Base-by-base conservation (phyloP, 768 basidiomycete species). In the Polyporus arcularius region DNA sequence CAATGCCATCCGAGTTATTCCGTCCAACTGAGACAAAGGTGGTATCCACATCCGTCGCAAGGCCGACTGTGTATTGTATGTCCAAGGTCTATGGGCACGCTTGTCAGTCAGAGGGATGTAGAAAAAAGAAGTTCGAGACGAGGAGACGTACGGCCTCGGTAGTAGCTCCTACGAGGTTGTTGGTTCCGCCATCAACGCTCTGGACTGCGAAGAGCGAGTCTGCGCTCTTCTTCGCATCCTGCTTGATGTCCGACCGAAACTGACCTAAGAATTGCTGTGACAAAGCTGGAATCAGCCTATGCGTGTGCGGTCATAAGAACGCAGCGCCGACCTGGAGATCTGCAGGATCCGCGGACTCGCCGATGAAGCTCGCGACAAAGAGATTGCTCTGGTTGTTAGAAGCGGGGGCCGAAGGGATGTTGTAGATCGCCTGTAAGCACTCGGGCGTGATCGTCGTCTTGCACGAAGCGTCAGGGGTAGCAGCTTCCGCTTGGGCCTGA, bases 131-230 rank as follows among this genome's bases (percentile, higher is more conserved):
- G 1, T 2, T 15, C 9, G 39, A 16, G n/a, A 21, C 35, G 2
- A 4, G 16, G 3, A n/a, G 30, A 21, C 68, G 30, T 46, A 67
- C 67, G 9, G 71, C 71, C 57, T 73, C 72, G 42, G 67, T 60
- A 16, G 68, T 66, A 16, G 65, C 67, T 4, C 57, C 53, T 65
- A 66, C 11, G 62, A 21, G 48, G 47, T 89, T 85, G 53, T 72
- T 65, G 2, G 40, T 21, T 6, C 73, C 73, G 1, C 71, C 72
- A 47, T 74, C 72, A 9, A 73, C 45, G 16, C 64, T 60, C 51
- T 70, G 51, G 1, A 68, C 21, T 5, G 55, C 35, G 56, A 74
- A 72, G 57, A 60, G 7, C 64, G 35, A 35, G 35, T 35, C 35
- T 35, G 35, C 35, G 11, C 35, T 35, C 35, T 35, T 35, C 35